Evolutionary conservation across 1,284 basidiomycete genomes (phyloP).

Genomic region (Uromyces viciae-fabae): DNA sequence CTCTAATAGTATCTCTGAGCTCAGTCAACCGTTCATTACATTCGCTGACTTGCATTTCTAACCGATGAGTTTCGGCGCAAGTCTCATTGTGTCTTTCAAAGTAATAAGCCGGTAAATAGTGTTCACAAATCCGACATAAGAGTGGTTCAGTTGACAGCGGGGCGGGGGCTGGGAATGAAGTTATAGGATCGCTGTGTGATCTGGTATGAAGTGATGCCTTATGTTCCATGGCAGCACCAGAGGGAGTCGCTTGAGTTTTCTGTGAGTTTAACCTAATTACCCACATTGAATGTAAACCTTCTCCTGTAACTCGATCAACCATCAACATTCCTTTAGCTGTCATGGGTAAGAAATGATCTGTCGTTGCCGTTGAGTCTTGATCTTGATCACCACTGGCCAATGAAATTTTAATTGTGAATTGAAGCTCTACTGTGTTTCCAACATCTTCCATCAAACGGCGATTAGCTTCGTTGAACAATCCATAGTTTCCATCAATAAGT

Average conservation of each 20-base stretch:
- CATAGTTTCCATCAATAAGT: constrained; percentile 75
- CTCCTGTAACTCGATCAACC: constrained; percentile 79
- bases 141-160: constrained; percentile 66
- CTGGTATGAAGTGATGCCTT: constrained; percentile 55
- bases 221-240: constrained; percentile 57
- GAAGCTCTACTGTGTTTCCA: constrained; percentile 87
- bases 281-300: constrained; percentile 97
- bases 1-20: constrained; percentile 66
- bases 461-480: constrained; percentile 83
- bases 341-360: constrained; percentile 72
- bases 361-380: constrained; percentile 50
- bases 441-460: constrained; percentile 81
- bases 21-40: constrained; percentile 90
- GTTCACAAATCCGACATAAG: constrained; percentile 96
- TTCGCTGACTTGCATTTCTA: constrained; percentile 90
- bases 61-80: constrained; percentile 89
- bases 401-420: constrained; percentile 60
- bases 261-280: constrained; percentile 71
- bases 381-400: constrained; percentile 53
- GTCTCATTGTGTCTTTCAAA: constrained; percentile 99
- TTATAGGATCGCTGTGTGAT: constrained; percentile 52
- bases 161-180: constrained; percentile 64
- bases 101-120: constrained; percentile 95
- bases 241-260: constrained; percentile 48
- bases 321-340: constrained; percentile 99